Evolutionary conservation across 2,329 filamentous ascomycete species (phyloP).

Genomic region (Xenoacremonium recifei): DNA sequence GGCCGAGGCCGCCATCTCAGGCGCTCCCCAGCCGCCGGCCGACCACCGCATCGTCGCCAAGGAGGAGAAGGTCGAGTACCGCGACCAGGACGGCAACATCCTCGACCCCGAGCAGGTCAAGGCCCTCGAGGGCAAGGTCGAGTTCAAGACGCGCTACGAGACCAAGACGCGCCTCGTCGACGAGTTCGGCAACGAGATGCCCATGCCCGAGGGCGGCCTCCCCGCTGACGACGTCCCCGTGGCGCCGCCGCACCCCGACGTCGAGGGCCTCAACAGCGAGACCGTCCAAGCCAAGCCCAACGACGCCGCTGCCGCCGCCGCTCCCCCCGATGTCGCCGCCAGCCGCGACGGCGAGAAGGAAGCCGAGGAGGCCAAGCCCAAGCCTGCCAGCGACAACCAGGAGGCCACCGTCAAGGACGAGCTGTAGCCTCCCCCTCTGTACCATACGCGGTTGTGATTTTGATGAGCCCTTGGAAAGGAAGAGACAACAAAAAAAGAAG

Average conservation of each 20-base stretch:
- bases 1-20: constrained; percentile 41
- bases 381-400: constrained; percentile 62
- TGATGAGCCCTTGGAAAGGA: too few species aligned
- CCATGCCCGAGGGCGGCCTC: constrained; percentile 40
- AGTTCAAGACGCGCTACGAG: constrained; percentile 94
- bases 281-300: constrained; percentile 44
- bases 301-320: constrained; percentile 35
- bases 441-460: too few species aligned
- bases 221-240: constrained; percentile 40
- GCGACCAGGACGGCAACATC: constrained; percentile 89
- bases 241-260: constrained; percentile 59
- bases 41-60: constrained; percentile 50
- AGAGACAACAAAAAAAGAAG: too few species aligned
- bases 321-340: constrained; percentile 41
- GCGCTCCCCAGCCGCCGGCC: constrained; percentile 49
- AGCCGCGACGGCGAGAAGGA: constrained; percentile 61
- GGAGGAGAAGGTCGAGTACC: constrained; percentile 89
- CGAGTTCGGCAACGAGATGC: constrained; percentile 74
- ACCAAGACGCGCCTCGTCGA: constrained; percentile 87
- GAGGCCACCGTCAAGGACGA: constrained; percentile 46
- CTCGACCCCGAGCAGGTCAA: constrained; percentile 81
- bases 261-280: constrained; percentile 59
- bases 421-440: too few species aligned
- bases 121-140: constrained; percentile 84
- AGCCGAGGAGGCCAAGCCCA: constrained; percentile 52